These are phyloP conservation scores for Drosera capensis DNA, from an alignment of 148 eudicot genomes.

Conservation along the genomic window DNA sequence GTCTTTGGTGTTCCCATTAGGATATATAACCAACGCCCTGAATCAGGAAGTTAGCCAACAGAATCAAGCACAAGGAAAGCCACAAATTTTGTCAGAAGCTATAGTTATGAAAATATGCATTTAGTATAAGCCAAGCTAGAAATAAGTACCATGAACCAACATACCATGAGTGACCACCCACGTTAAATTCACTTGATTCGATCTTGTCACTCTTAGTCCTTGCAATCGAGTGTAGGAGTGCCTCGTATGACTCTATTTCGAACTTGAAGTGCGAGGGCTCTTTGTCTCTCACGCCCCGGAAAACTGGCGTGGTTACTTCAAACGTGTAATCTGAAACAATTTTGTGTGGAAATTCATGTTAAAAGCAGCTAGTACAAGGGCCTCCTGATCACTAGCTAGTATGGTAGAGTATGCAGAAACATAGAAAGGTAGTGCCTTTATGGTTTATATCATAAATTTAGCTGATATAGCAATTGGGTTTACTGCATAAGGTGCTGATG, in stretches of 20 bases:
- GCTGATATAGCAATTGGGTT: too few species aligned
- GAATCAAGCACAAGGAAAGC: not conserved
- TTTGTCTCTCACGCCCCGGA: not conserved
- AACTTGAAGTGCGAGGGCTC: constrained; percentile 8
- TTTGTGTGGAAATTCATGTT: too few species aligned
- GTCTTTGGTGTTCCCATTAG: constrained; percentile 3
- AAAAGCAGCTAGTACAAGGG: too few species aligned
- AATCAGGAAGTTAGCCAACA: not conserved
- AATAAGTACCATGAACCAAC: constrained; percentile 3
- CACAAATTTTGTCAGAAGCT: not conserved
- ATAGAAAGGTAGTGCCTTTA: too few species aligned
- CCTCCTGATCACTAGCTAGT: too few species aligned
- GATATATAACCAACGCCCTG: not conserved
- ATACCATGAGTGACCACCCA: constrained; percentile 7
- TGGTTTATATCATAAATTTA: too few species aligned
- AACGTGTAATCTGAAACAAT: not conserved
- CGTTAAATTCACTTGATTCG: constrained; percentile 4
- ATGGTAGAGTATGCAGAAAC: too few species aligned
- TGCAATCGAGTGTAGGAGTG: not conserved
- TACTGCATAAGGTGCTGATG: too few species aligned
- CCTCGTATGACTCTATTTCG: constrained; percentile 4
- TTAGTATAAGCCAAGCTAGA: not conserved
- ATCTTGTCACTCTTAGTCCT: not conserved
- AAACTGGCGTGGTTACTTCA: not conserved
- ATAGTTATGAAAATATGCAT: not conserved